Conservation (phyloP, 2,329 filamentous ascomycete genomes). For the Stachybotrys chartarum region DNA sequence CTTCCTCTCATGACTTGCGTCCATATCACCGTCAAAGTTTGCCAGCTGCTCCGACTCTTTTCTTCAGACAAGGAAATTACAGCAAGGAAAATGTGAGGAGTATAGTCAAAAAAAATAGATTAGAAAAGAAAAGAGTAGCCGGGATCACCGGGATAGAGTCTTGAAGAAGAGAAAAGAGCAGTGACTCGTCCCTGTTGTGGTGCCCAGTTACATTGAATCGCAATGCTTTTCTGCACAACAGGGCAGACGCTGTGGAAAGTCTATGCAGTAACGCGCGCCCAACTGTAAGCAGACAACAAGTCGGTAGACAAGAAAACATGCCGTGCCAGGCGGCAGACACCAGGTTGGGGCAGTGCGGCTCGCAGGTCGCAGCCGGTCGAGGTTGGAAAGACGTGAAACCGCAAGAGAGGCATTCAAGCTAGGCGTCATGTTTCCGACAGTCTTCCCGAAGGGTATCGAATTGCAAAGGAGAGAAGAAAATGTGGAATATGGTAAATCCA, state of each 20-base stretch:
- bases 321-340: neutral
- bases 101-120: slow-evolving; percentile 7
- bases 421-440: slow-evolving; percentile 12
- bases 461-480: slow-evolving; percentile 10
- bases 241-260: neutral
- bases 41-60: neutral
- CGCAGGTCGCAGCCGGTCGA: too few species aligned
- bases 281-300: neutral
- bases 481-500: slow-evolving; percentile 13
- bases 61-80: slow-evolving; percentile 1
- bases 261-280: neutral
- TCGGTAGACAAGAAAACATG: neutral
- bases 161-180: slow-evolving; percentile 10
- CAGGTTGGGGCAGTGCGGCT: neutral
- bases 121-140: slow-evolving; percentile 14
- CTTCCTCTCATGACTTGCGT: too few species aligned
- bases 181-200: slow-evolving; percentile 18
- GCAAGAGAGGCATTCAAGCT: slow-evolving; percentile 6
- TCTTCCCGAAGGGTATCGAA: slow-evolving; percentile 27
- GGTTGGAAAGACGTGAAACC: slow-evolving; percentile 5
- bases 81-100: slow-evolving; percentile 3
- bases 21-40: neutral
- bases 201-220: slow-evolving; percentile 12
- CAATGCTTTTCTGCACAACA: slow-evolving; percentile 5
- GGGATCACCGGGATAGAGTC: slow-evolving; percentile 20